Percentiles rank a stretch among this genome's conserved stretches.
Conservation (phyloP, 768 basidiomycete genomes). For the Termitomyces sp. region DNA sequence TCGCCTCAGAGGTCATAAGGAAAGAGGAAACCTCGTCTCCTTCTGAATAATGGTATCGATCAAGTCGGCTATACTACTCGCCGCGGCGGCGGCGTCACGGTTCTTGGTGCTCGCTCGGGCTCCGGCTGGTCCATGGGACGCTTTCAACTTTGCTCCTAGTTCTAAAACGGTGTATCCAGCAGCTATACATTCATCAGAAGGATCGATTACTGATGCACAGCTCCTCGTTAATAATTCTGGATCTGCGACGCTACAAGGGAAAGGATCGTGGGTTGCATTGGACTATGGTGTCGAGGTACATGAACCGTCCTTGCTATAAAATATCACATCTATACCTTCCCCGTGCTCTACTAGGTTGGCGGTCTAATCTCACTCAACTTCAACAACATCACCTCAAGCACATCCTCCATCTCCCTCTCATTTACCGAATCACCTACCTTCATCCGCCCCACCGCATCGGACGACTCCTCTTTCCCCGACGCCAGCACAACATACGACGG, state of each 20-base stretch:
- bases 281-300: slow-evolving; percentile 54
- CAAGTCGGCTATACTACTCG: too few relatives aligned
- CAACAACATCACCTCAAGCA: slow-evolving; percentile 23
- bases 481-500: slow-evolving; percentile 38
- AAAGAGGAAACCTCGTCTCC: too few relatives aligned
- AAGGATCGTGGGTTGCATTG: slow-evolving; percentile 45
- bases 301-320: neutral
- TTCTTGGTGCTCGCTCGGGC: slow-evolving; percentile 28
- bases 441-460: slow-evolving; percentile 49
- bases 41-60: too few relatives aligned
- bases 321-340: too few relatives aligned
- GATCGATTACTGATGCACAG: slow-evolving; percentile 29
- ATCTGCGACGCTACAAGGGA: slow-evolving; percentile 33
- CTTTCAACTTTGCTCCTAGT: slow-evolving; percentile 46
- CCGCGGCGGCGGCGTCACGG: too few relatives aligned
- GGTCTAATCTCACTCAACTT: slow-evolving; percentile 50
- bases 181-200: slow-evolving; percentile 33
- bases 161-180: slow-evolving; percentile 43
- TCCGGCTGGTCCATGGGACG: slow-evolving; percentile 49
- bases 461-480: slow-evolving; percentile 50
- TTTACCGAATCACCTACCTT: slow-evolving; percentile 58
- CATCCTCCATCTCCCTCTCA: slow-evolving; percentile 46
- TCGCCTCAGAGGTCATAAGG: too few relatives aligned
- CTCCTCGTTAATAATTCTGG: slow-evolving; percentile 31
- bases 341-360: slow-evolving; percentile 45